phyloP scores from a whole-genome alignment of 2,329 filamentous ascomycete genomes.

The Orbilia javanica region DNA sequence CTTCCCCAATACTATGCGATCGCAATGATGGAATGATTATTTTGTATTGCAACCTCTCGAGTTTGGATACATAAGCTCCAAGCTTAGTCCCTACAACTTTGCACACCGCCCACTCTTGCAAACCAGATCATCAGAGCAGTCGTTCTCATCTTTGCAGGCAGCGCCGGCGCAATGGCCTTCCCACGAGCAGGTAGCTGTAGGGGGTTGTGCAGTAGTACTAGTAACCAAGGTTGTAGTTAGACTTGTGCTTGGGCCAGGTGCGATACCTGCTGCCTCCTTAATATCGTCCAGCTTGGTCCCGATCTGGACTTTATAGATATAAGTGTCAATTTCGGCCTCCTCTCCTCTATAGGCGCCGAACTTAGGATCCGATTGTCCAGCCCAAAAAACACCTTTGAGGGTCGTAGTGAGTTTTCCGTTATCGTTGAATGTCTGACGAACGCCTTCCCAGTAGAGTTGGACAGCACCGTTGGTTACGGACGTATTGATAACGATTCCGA shows the following conservation, averaged over 20 bases:
- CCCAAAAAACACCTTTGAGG: conserved; percentile 6
- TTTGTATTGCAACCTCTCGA: no score
- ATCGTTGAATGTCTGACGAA: neutral
- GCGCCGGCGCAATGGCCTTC: conserved; percentile 29
- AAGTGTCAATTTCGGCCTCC: conserved; percentile 52
- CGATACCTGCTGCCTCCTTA: conserved; percentile 41
- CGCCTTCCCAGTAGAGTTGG: conserved; percentile 5
- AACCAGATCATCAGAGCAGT: conserved; percentile 23
- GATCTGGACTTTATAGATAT: conserved; percentile 58
- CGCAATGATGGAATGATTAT: no score
- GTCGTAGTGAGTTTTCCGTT: neutral
- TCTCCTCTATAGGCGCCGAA: conserved; percentile 60
- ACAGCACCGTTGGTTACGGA: neutral
- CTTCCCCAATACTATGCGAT: no score
- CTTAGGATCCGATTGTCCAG: conserved; percentile 57
- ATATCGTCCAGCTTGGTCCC: conserved; percentile 57
- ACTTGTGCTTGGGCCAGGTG: neutral
- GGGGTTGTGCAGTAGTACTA: neutral
- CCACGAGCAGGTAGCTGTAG: conserved; percentile 22
- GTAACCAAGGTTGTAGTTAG: neutral
- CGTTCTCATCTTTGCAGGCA: conserved; percentile 5
- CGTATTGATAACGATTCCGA: conserved; percentile 8
- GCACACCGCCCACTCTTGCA: conserved; percentile 31
- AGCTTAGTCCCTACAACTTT: neutral
- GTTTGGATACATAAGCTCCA: neutral